A percentile compares a stretch with the other conserved stretches of the same genome.
These are phyloP conservation scores for Talaromyces wortmannii DNA, from an alignment of 495 filamentous ascomycete genomes.

Conservation along the genomic window DNA sequence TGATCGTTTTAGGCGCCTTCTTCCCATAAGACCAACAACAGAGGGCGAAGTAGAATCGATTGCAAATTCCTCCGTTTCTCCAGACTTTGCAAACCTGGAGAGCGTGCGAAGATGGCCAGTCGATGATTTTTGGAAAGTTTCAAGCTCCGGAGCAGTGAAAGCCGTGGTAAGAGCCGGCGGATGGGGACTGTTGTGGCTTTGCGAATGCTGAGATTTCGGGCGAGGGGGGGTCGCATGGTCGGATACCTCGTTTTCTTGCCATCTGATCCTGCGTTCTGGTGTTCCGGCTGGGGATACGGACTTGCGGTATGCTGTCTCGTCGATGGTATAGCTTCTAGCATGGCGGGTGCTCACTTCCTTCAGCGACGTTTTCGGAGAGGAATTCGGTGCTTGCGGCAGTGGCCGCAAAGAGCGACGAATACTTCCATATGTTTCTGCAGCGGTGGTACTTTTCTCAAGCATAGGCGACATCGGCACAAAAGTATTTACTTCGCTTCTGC, in stretches of 20 bases:
- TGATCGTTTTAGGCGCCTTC: slow-evolving; percentile 72
- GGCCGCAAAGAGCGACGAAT: slow-evolving; percentile 73
- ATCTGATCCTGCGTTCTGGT: slow-evolving; percentile 24
- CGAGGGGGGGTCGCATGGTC: slow-evolving; percentile 21
- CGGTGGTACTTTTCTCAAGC: slow-evolving; percentile 33
- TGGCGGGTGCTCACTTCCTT: slow-evolving; percentile 28
- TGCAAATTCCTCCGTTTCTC: slow-evolving; percentile 68
- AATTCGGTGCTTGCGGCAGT: slow-evolving; percentile 60
- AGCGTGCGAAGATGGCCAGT: slow-evolving; percentile 85
- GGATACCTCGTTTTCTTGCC: slow-evolving; percentile 26
- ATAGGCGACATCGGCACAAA: slow-evolving; percentile 34
- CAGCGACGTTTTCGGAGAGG: slow-evolving; percentile 23
- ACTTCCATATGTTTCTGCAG: slow-evolving; percentile 56
- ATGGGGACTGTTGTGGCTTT: slow-evolving; percentile 36
- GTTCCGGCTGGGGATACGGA: slow-evolving; percentile 8
- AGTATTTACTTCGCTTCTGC: slow-evolving; percentile 61
- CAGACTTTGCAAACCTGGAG: slow-evolving; percentile 74
- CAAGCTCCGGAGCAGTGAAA: slow-evolving; percentile 62
- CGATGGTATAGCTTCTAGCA: slow-evolving; percentile 35
- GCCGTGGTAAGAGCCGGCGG: slow-evolving; percentile 35
- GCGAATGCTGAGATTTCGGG: slow-evolving; percentile 27
- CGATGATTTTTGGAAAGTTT: slow-evolving; percentile 72
- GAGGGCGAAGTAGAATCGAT: slow-evolving; percentile 69
- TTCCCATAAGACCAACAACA: slow-evolving; percentile 80
- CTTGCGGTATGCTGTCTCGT: slow-evolving; percentile 29